Evolutionary conservation across 345 rosid species (phyloP).

Genomic region (Hypericum androsaemum): DNA sequence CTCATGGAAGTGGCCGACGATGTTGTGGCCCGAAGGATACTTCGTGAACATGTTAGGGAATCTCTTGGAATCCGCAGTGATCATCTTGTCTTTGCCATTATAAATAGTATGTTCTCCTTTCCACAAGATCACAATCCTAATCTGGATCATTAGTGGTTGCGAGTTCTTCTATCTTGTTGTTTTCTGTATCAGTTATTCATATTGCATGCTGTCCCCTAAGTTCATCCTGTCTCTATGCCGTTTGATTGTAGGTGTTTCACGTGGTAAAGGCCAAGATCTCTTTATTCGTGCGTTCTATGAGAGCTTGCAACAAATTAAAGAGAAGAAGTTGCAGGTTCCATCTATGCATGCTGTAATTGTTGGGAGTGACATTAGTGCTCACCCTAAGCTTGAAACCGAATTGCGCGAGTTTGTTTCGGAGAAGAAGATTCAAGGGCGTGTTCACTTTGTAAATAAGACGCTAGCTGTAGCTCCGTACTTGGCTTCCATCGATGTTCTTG

Average conservation of each 20-base stretch:
- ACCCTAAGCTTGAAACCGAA: conserved; percentile 26
- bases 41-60: conserved; percentile 77
- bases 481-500: conserved; percentile 26
- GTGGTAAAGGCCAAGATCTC: conserved; percentile 26
- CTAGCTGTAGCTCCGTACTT: conserved; percentile 24
- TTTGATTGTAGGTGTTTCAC: conserved; percentile 23
- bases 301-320: conserved; percentile 15
- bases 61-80: conserved; percentile 73
- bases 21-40: conserved; percentile 61
- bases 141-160: neutral
- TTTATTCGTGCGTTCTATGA: conserved; percentile 23
- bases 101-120: conserved; percentile 48
- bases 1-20: conserved; percentile 94
- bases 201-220: too few relatives aligned
- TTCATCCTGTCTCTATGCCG: too few relatives aligned
- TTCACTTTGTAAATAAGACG: conserved; percentile 27
- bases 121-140: neutral
- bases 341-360: conserved; percentile 24
- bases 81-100: conserved; percentile 72
- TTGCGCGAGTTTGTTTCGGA: conserved; percentile 18
- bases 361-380: conserved; percentile 25
- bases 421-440: conserved; percentile 19
- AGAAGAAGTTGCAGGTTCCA: conserved; percentile 20
- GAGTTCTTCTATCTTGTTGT: neutral
- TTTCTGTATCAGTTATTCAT: too few relatives aligned